phyloP scores from a whole-genome alignment of 129 eudicot genomes.

The Heracleum sosnowskyi region DNA sequence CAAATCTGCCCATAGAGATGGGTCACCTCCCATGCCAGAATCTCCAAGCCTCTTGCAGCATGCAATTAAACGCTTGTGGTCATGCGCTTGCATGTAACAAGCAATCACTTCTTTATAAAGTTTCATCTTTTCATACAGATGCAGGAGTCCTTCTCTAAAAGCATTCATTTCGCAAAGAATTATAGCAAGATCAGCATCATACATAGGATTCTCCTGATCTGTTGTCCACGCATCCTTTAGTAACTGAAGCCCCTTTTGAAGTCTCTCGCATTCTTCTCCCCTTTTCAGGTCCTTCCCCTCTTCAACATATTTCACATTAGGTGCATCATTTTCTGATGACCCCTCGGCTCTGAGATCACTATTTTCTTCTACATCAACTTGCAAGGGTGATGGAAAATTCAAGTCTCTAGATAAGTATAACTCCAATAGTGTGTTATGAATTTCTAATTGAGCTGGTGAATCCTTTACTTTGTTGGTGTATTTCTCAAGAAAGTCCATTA shows the following conservation, averaged over 20 bases:
- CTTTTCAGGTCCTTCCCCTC: constrained; percentile 28
- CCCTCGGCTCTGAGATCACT: constrained; percentile 18
- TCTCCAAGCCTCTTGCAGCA: constrained; percentile 99
- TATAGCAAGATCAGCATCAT: constrained; percentile 86
- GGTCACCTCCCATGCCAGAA: constrained; percentile 81
- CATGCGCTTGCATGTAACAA: constrained; percentile 96
- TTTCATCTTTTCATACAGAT: constrained; percentile 88
- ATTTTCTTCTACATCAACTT: constrained; percentile 26
- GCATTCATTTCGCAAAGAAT: constrained; percentile 86
- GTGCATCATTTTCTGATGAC: constrained; percentile 20
- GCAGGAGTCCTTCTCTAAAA: constrained; percentile 70
- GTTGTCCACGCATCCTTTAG: constrained; percentile 84
- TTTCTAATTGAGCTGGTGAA: constrained; percentile 95
- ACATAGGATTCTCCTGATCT: constrained; percentile 79
- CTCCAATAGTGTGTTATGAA: constrained; percentile 88
- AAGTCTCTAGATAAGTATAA: constrained; percentile 69
- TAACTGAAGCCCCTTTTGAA: constrained; percentile 67
- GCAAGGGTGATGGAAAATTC: constrained; percentile 64
- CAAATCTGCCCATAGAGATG: constrained; percentile 84
- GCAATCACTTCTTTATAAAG: constrained; percentile 93
- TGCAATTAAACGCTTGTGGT: constrained; percentile 88
- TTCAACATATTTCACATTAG: constrained; percentile 42
- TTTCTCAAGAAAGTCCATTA: constrained; percentile 86
- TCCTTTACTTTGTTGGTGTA: constrained; percentile 81
- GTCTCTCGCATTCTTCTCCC: constrained; percentile 50